Evolutionary conservation across 345 rosid genomes (phyloP).

Genomic region (Bretschneidera sinensis): DNA sequence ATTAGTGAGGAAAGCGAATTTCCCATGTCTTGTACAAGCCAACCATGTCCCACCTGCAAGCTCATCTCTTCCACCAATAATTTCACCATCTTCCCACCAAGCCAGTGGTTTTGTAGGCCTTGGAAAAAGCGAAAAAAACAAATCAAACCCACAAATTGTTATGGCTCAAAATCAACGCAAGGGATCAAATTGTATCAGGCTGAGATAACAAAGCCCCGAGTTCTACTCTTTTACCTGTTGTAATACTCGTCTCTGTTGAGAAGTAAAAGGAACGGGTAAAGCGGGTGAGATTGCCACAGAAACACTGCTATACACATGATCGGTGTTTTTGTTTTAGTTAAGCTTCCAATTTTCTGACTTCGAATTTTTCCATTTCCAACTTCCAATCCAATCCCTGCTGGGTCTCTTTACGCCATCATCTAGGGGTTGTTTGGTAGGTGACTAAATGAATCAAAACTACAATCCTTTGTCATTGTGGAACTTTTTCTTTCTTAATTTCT

Average conservation of each 20-base stretch:
- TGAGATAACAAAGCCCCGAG: background rate
- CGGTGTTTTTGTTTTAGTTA: too few relatives aligned
- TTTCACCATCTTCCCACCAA: slow-evolving; percentile 66
- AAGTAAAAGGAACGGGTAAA: slow-evolving; percentile 58
- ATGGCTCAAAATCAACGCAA: background rate
- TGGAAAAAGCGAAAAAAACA: slow-evolving; percentile 6
- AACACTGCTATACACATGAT: slow-evolving; percentile 59
- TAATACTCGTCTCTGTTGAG: slow-evolving; percentile 76
- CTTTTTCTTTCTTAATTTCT: too few relatives aligned
- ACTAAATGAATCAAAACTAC: too few relatives aligned
- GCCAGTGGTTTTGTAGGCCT: slow-evolving; percentile 63
- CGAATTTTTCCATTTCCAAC: too few relatives aligned
- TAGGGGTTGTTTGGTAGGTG: too few relatives aligned
- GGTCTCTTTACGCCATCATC: too few relatives aligned
- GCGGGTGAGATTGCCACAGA: slow-evolving; percentile 69
- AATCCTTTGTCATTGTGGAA: too few relatives aligned
- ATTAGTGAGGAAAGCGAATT: slow-evolving; percentile 69
- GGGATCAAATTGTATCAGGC: too few relatives aligned
- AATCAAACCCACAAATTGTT: background rate
- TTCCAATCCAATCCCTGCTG: too few relatives aligned
- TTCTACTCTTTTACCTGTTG: slow-evolving; percentile 32
- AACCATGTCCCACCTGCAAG: slow-evolving; percentile 82
- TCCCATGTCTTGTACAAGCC: slow-evolving; percentile 56
- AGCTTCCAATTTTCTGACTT: too few relatives aligned
- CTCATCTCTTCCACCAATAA: slow-evolving; percentile 72